Evolutionary conservation across 1,284 basidiomycete genomes (phyloP), one percentile per base, ranked within the genome.

Genomic region (Marasmius fiardii): DNA sequence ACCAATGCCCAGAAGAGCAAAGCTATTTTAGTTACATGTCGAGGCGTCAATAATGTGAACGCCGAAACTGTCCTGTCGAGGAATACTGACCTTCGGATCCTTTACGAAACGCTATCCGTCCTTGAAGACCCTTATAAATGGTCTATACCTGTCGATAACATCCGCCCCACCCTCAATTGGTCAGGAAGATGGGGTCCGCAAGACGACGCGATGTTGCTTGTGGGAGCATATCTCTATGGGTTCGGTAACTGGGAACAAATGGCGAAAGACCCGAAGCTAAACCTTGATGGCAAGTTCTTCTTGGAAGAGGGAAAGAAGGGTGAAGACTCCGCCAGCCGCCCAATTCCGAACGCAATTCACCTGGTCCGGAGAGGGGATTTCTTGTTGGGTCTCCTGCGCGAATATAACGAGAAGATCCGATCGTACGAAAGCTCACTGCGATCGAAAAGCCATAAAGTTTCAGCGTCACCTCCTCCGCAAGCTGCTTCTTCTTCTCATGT

Each of bases 231-330:
- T 80, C 70, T 90, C 49, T 91, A 99, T 65, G 97, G 97, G 23
- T 97, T 99, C 68, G 95, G 95, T 18, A 93, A 91, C 63, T 99
- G 97, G 97, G 97, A 99, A 68, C 80, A 84, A 44, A 98, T 99
- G 78, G 85, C 90, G 65, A 92, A 92, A 67, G 97, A 99, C 69
- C 72, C 85, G 2, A 83, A 85, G 54, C 85, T 99, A 2, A 85
- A 86, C 3, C 81, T 99, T 18, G 81, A 87, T 2, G 93, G 90
- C 70, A 97, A 96, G 69, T 96, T 99, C 75, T 99, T 98, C 84
- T 80, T 99, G 44, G 97, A 98, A 67, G 95, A 98, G 68, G 92
- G 88, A 65, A 96, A 96, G 72, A 96, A 96, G 72, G 86, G 86
- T 51, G 85, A 93, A 76, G 85, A 92, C 65, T 73, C 87, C 39